These are phyloP conservation scores for Solanum paucissectum DNA, from an alignment of 257 asterid genomes.

Conservation along the genomic window DNA sequence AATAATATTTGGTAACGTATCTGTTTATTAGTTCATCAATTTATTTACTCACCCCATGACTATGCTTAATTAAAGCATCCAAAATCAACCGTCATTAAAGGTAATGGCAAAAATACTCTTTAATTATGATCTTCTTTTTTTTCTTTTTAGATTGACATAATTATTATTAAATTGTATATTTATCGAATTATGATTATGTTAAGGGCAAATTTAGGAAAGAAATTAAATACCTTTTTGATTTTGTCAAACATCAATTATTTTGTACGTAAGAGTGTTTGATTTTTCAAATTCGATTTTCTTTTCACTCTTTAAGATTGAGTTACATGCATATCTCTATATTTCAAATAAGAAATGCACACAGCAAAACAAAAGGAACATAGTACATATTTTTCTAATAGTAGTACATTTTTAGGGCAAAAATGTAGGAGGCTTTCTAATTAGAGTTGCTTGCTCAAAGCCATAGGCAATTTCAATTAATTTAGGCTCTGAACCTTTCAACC, in stretches of 20 bases:
- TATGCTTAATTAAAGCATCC: neutral
- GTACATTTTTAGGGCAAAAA: constrained; percentile 4
- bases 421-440: constrained; percentile 41
- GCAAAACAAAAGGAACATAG: neutral
- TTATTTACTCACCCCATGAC: neutral
- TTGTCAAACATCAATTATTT: neutral
- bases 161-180: too few relatives aligned
- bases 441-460: constrained; percentile 47
- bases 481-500: constrained; percentile 43
- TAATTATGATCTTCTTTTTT: neutral
- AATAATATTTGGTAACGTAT: neutral
- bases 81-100: neutral
- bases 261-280: neutral
- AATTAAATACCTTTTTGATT: neutral
- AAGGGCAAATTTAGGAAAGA: neutral
- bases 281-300: neutral
- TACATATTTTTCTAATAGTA: neutral
- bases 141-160: neutral
- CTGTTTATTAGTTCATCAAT: neutral
- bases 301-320: neutral
- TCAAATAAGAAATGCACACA: neutral
- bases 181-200: neutral
- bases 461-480: constrained; percentile 41
- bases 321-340: neutral
- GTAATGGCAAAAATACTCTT: neutral